phyloP scores from a whole-genome alignment of 2,329 filamentous ascomycete species.

The Grosmannia serpens region DNA sequence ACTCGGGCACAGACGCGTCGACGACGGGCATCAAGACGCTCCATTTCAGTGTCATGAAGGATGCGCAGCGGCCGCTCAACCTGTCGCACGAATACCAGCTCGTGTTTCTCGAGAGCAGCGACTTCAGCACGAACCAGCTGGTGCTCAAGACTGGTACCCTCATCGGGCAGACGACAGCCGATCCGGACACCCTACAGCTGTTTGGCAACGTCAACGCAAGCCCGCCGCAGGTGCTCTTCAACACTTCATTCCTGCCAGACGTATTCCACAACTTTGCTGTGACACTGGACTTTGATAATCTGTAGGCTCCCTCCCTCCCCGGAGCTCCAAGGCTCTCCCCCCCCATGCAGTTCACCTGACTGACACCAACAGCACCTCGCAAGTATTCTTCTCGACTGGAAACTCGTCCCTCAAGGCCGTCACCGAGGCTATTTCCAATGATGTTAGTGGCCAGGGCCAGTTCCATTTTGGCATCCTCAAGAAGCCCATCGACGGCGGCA shows the following conservation, averaged over 20 bases:
- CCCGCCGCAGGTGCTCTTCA: conserved; percentile 37
- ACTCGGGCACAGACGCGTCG: conserved; percentile 38
- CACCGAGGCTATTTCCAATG: conserved; percentile 33
- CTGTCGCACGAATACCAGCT: conserved; percentile 50
- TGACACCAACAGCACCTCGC: conserved; percentile 32
- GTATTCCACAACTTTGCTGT: conserved; percentile 53
- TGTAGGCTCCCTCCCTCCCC: too few species aligned
- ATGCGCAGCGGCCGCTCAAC: conserved; percentile 40
- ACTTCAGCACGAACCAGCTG: conserved; percentile 39
- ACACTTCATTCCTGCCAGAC: conserved; percentile 34
- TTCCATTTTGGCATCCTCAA: conserved; percentile 53
- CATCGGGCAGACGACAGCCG: conserved; percentile 24
- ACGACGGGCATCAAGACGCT: conserved; percentile 46
- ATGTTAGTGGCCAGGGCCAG: conserved; percentile 46
- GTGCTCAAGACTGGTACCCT: conserved; percentile 44
- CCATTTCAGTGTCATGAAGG: conserved; percentile 47
- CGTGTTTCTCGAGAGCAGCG: conserved; percentile 34
- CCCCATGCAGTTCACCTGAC: not conserved
- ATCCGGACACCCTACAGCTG: conserved; percentile 31
- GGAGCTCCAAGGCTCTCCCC: not conserved
- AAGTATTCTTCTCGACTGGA: conserved; percentile 45
- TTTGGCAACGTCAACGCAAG: conserved; percentile 35
- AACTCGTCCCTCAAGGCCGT: conserved; percentile 31
- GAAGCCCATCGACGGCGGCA: conserved; percentile 37
- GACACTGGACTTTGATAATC: conserved; percentile 42